These are phyloP conservation scores for Simplicillium sp. DNA, from an alignment of 2,329 filamentous ascomycete genomes.

Conservation along the genomic window DNA sequence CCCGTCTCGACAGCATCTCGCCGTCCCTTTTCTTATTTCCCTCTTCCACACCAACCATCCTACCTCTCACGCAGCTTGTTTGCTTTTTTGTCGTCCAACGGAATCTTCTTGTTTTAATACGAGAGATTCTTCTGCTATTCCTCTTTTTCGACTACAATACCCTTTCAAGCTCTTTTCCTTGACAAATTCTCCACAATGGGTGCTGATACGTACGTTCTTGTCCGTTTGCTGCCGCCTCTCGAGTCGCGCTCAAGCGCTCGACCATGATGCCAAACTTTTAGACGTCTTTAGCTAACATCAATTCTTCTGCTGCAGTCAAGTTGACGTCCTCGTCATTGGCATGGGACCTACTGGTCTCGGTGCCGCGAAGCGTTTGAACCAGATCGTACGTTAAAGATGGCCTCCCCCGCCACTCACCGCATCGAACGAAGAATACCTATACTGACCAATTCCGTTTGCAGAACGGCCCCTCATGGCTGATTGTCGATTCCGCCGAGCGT, in stretches of 20 bases:
- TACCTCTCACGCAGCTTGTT: too few species aligned
- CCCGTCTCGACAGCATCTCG: neutral
- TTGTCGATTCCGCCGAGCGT: conserved; percentile 75
- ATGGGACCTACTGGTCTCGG: conserved; percentile 87
- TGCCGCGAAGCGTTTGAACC: conserved; percentile 93
- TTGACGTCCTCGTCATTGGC: conserved; percentile 89
- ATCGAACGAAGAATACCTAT: neutral
- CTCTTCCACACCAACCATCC: conserved; percentile 1
- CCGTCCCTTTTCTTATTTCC: conserved; percentile 12
- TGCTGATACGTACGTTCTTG: conserved; percentile 25
- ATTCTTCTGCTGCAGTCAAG: conserved; percentile 44
- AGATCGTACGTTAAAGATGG: conserved; percentile 59
- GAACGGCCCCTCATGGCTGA: conserved; percentile 81
- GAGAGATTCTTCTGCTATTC: conserved; percentile 5
- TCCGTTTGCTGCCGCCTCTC: too few species aligned
- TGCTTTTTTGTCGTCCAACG: too few species aligned
- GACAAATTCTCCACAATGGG: conserved; percentile 23
- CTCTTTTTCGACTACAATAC: conserved; percentile 1
- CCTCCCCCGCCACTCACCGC: conserved; percentile 6
- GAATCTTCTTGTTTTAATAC: too few species aligned
- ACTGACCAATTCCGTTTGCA: conserved; percentile 26
- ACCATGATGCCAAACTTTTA: neutral
- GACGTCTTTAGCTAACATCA: neutral
- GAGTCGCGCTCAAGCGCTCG: too few species aligned
- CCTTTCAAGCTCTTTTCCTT: neutral